These are phyloP conservation scores for Excoecaria cochinchinensis DNA, from an alignment of 345 rosid species.

Conservation along the genomic window DNA sequence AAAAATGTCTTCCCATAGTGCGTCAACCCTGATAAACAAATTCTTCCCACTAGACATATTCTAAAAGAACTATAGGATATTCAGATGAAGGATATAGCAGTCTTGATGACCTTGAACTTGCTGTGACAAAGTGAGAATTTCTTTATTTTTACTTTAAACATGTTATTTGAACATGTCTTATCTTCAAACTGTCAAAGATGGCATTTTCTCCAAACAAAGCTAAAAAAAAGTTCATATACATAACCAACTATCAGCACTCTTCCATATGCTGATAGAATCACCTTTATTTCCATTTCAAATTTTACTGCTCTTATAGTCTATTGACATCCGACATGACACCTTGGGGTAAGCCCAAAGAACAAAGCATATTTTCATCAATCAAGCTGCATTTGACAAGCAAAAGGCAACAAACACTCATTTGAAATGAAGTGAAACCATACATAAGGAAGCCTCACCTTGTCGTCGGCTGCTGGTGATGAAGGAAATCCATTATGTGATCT, in stretches of 20 bases:
- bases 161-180: neutral
- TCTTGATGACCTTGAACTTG: neutral
- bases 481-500: conserved; percentile 67
- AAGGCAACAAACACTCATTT: neutral
- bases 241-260: neutral
- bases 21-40: neutral
- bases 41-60: neutral
- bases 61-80: neutral
- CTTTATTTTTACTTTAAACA: neutral
- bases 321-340: conserved; percentile 7
- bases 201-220: neutral
- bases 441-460: conserved; percentile 41
- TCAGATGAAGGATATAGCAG: neutral
- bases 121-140: neutral
- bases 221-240: neutral
- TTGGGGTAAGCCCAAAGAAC: conserved; percentile 1
- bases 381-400: neutral
- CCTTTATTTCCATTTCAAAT: neutral
- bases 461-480: conserved; percentile 44
- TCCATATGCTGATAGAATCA: neutral
- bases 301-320: neutral
- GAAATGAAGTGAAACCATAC: neutral
- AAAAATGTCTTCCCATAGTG: neutral
- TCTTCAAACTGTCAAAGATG: neutral
- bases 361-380: neutral